Percentiles rank a stretch among this genome's conserved stretches.
Conservation (phyloP, 768 basidiomycete genomes). For the Suillus variegatus region DNA sequence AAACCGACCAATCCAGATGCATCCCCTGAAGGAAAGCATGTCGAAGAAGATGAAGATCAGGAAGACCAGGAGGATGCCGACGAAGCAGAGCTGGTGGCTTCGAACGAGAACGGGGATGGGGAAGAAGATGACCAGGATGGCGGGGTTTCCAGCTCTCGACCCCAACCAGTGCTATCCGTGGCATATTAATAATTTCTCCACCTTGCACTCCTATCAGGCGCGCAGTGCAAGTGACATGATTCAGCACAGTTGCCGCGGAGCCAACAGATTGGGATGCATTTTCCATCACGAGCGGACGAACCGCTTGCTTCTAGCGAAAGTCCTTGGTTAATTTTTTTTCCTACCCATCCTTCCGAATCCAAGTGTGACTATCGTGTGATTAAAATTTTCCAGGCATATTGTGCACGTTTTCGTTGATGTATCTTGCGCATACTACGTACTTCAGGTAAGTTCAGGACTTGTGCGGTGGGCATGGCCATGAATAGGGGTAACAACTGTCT, state of each 20-base stretch:
- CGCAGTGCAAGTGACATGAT: not conserved
- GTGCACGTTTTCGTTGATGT: not conserved
- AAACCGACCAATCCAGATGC: constrained; percentile 23
- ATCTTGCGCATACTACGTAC: not conserved
- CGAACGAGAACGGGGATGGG: constrained; percentile 12
- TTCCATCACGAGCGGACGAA: not conserved
- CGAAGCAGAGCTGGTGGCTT: constrained; percentile 16
- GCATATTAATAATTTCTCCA: not conserved
- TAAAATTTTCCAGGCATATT: not conserved
- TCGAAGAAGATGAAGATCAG: constrained; percentile 14
- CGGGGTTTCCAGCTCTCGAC: constrained; percentile 14
- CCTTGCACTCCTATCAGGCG: not conserved
- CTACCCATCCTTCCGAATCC: not conserved
- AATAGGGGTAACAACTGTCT: not conserved
- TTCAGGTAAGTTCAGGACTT: not conserved
- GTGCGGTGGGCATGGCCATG: not conserved
- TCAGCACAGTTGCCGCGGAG: not conserved
- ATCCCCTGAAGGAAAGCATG: constrained; percentile 13
- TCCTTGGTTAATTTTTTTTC: not conserved
- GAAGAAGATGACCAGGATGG: constrained; percentile 13
- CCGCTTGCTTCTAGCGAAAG: not conserved
- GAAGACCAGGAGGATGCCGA: constrained; percentile 22
- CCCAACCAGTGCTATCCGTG: constrained; percentile 3
- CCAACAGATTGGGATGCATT: not conserved
- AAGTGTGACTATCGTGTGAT: not conserved